Evolutionary conservation across 495 filamentous ascomycete genomes (phyloP).

Genomic region (Tuber magnatum): DNA sequence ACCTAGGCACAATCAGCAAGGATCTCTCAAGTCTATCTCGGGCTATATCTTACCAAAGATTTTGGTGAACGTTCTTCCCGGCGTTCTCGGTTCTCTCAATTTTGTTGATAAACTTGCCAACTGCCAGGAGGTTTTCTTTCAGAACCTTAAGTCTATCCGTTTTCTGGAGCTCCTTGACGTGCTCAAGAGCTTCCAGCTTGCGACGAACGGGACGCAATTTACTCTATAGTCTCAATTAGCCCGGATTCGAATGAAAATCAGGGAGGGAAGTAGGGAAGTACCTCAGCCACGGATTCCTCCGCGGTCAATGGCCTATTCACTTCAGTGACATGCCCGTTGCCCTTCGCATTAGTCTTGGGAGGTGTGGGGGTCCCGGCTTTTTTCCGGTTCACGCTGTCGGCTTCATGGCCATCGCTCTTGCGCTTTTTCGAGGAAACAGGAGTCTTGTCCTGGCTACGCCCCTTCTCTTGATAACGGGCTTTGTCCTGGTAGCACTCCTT

Average conservation of each 20-base stretch:
- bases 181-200: conserved; percentile 53
- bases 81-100: conserved; percentile 40
- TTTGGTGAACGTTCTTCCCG: conserved; percentile 34
- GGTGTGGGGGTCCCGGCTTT: conserved; percentile 32
- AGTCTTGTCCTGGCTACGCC: conserved; percentile 1
- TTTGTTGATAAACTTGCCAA: conserved; percentile 50
- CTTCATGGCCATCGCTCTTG: conserved; percentile 21
- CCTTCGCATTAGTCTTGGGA: conserved; percentile 20
- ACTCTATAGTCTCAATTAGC: conserved; percentile 45
- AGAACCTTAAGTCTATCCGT: conserved; percentile 53
- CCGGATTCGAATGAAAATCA: background rate
- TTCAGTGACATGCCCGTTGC: conserved; percentile 26
- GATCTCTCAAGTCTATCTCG: background rate
- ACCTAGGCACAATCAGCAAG: conserved; percentile 26
- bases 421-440: conserved; percentile 4
- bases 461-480: conserved; percentile 42
- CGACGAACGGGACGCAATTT: conserved; percentile 54
- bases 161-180: conserved; percentile 59
- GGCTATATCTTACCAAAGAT: conserved; percentile 37
- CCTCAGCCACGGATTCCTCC: conserved; percentile 29
- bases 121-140: conserved; percentile 46
- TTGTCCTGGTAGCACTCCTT: conserved; percentile 40
- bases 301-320: conserved; percentile 42
- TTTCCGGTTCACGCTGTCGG: conserved; percentile 43
- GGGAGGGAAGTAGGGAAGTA: conserved; percentile 5